A percentile compares a stretch with the other conserved stretches of the same genome.
phyloP scores from a whole-genome alignment of 139 green algal species.

The Micromonas pusilla region DNA sequence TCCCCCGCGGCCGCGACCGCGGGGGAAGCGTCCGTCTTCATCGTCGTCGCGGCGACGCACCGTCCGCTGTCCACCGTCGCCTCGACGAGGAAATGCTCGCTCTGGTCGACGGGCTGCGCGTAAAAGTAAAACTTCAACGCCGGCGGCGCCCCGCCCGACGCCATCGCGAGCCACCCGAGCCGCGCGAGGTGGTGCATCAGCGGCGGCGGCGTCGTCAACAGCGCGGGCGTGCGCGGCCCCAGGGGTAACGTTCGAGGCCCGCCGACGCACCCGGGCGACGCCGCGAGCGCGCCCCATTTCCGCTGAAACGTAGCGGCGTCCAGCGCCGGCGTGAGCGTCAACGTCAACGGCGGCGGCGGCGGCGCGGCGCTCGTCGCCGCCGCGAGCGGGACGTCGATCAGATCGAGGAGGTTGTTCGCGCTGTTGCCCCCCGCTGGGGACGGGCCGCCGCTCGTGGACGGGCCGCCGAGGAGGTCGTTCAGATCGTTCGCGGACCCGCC shows the following conservation, averaged over 20 bases:
- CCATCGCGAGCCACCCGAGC: slow-evolving; percentile 59
- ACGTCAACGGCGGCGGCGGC: slow-evolving; percentile 8
- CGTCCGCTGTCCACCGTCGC: slow-evolving; percentile 45
- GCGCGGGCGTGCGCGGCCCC: not conserved
- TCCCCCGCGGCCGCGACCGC: not conserved
- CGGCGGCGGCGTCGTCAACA: not conserved
- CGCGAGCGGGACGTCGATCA: not conserved
- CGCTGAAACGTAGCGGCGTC: slow-evolving; percentile 54
- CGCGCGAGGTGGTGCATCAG: slow-evolving; percentile 48
- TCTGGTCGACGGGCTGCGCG: slow-evolving; percentile 44
- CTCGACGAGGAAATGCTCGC: slow-evolving; percentile 56
- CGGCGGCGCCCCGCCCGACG: slow-evolving; percentile 56
- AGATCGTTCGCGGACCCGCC: too few species aligned
- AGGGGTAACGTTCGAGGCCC: not conserved
- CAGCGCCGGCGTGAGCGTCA: slow-evolving; percentile 33
- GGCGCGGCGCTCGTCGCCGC: not conserved
- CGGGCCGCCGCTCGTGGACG: not conserved
- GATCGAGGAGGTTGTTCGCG: slow-evolving; percentile 18
- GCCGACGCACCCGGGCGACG: slow-evolving; percentile 25
- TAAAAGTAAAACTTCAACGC: slow-evolving; percentile 76
- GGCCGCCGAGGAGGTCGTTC: too few species aligned
- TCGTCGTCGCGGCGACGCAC: slow-evolving; percentile 39
- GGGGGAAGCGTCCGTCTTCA: slow-evolving; percentile 47
- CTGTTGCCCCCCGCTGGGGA: not conserved
- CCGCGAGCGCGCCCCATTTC: slow-evolving; percentile 53